Evolutionary conservation across 495 filamentous ascomycete species (phyloP).

Genomic region (Xylona heveae): DNA sequence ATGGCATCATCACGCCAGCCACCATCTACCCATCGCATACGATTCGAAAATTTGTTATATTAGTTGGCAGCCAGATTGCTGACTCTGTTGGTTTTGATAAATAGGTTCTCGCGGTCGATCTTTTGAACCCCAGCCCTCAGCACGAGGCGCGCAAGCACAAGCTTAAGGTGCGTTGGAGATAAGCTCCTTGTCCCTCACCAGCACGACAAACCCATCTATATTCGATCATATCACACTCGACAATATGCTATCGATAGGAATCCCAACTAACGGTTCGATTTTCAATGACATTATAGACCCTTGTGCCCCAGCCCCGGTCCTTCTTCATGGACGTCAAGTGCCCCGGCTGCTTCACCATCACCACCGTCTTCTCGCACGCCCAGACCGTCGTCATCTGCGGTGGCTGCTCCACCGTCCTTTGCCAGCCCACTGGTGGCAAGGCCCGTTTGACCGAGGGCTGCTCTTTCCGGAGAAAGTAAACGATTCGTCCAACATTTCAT

Average conservation of each 20-base stretch:
- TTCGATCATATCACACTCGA: not conserved
- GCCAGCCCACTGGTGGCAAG: conserved; percentile 97
- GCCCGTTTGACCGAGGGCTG: conserved; percentile 94
- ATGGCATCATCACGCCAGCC: no score
- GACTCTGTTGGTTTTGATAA: conserved; percentile 10
- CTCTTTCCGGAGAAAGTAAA: conserved; percentile 99
- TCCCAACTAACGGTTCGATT: not conserved
- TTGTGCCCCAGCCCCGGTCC: conserved; percentile 86
- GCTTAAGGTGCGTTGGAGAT: conserved; percentile 61
- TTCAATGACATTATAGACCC: conserved; percentile 31
- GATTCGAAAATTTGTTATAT: no score
- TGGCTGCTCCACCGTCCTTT: conserved; percentile 89
- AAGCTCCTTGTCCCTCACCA: not conserved
- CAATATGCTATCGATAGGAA: not conserved
- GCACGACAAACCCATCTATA: no score
- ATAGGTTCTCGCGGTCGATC: conserved; percentile 99
- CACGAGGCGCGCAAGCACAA: conserved; percentile 98
- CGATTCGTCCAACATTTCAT: no score
- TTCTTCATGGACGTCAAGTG: conserved; percentile 99
- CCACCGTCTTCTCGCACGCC: conserved; percentile 98
- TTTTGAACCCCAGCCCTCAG: conserved; percentile 90
- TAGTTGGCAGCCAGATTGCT: no score
- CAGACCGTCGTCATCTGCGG: conserved; percentile 99
- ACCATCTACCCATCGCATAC: no score
- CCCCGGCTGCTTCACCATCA: conserved; percentile 99